phyloP scores from a whole-genome alignment of 31 red algal species.

The Asparagopsis taxiformis region DNA sequence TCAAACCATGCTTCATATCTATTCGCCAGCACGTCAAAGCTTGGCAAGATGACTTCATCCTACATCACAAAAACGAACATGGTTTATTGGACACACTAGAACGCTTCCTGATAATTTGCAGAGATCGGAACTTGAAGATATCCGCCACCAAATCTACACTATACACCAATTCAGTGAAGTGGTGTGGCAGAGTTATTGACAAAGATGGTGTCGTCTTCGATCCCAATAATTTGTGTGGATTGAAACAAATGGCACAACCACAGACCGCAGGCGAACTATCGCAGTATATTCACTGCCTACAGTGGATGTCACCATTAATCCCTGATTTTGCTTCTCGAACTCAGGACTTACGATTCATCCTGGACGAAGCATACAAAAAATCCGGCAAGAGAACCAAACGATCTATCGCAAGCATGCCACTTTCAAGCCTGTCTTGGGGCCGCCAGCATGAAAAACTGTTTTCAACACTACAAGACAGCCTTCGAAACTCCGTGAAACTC shows the following conservation, averaged over 20 bases:
- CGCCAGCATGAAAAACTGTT: not conserved
- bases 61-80: not conserved
- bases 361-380: not conserved
- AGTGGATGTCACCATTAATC: not conserved
- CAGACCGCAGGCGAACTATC: slow-evolving; percentile 6
- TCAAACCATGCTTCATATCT: not conserved
- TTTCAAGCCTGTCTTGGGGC: not conserved
- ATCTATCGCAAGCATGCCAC: not conserved
- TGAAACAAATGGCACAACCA: not conserved
- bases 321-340: not conserved
- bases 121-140: not conserved
- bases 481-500: not conserved
- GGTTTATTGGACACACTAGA: not conserved
- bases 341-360: not conserved
- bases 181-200: not conserved
- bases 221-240: not conserved
- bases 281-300: slow-evolving; percentile 15
- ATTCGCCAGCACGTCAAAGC: not conserved
- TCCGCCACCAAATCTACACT: not conserved
- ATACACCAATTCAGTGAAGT: not conserved
- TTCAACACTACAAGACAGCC: not conserved
- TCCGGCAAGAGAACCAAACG: not conserved
- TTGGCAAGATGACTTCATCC: not conserved
- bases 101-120: not conserved
- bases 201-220: not conserved